A percentile compares a stretch with the other conserved stretches of the same genome.
phyloP scores from a whole-genome alignment of 2,329 filamentous ascomycete species.

The Aspergillus uvarum region DNA sequence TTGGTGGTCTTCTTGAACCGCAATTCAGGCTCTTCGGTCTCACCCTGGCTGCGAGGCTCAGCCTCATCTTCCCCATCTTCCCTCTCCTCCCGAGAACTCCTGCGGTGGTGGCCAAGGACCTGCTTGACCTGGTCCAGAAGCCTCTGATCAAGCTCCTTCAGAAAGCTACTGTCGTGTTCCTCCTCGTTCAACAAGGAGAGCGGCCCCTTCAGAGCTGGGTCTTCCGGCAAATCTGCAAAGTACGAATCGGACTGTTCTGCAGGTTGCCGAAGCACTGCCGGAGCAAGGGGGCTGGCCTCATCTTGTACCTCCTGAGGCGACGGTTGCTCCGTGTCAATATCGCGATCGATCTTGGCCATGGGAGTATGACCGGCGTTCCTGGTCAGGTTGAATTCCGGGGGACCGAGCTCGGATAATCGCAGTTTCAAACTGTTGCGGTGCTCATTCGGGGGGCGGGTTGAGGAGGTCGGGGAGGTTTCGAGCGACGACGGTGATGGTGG shows the following conservation, averaged over 20 bases:
- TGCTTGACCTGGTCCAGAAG: slow-evolving; percentile 43
- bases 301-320: slow-evolving; percentile 24
- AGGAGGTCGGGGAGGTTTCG: slow-evolving; percentile 29
- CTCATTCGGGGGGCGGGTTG: slow-evolving; percentile 23
- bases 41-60: slow-evolving; percentile 24
- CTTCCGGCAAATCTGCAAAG: slow-evolving; percentile 42
- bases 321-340: slow-evolving; percentile 29
- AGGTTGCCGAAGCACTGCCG: slow-evolving; percentile 35
- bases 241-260: slow-evolving; percentile 43
- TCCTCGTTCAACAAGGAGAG: slow-evolving; percentile 45
- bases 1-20: slow-evolving; percentile 48
- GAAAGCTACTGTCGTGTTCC: slow-evolving; percentile 41
- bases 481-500: slow-evolving; percentile 37
- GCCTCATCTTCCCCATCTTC: slow-evolving; percentile 23
- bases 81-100: slow-evolving; percentile 20
- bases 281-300: slow-evolving; percentile 34
- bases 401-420: slow-evolving; percentile 39
- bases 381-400: slow-evolving; percentile 41
- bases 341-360: slow-evolving; percentile 42
- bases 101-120: slow-evolving; percentile 25
- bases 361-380: slow-evolving; percentile 48
- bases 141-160: slow-evolving; percentile 45
- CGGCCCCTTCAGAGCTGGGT: slow-evolving; percentile 45
- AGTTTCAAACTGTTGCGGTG: slow-evolving; percentile 34
- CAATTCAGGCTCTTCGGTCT: slow-evolving; percentile 37